Percentiles rank a stretch among this genome's conserved stretches.
Evolutionary conservation across 257 asterid genomes (phyloP).

Genomic region (Gynochthodes officinalis): DNA sequence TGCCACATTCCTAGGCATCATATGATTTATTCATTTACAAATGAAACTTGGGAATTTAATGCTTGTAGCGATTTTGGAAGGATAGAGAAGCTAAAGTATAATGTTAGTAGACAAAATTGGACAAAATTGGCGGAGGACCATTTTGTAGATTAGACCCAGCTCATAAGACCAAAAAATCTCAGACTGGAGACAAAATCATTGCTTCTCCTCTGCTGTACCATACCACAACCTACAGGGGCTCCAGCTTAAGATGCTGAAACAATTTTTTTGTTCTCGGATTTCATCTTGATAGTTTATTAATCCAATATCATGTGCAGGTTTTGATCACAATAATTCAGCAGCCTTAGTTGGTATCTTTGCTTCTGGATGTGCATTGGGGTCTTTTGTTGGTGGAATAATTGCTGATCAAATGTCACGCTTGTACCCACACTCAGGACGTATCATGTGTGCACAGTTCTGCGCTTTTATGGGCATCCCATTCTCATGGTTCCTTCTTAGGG

Average conservation of each 20-base stretch:
- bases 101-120: neutral
- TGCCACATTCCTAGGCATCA: neutral
- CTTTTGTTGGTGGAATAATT: conserved; percentile 81
- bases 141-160: neutral
- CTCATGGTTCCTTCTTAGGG: conserved; percentile 67
- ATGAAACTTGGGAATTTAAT: neutral
- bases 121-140: neutral
- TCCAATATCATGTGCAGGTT: conserved; percentile 45
- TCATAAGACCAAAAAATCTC: neutral
- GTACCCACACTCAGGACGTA: conserved; percentile 77
- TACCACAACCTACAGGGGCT: too few species aligned
- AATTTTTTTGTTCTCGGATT: neutral
- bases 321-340: conserved; percentile 86
- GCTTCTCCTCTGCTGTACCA: too few species aligned
- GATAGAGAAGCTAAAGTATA: neutral
- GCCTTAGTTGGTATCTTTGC: conserved; percentile 79
- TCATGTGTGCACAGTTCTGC: conserved; percentile 93
- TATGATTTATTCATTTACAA: neutral
- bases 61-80: neutral
- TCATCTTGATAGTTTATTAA: neutral
- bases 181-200: too few species aligned
- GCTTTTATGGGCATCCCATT: conserved; percentile 92
- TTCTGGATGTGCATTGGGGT: conserved; percentile 88
- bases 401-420: conserved; percentile 65
- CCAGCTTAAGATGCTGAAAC: neutral